phyloP scores from a whole-genome alignment of 1,284 basidiomycete genomes.

The Ceratobasidium theobromae region DNA sequence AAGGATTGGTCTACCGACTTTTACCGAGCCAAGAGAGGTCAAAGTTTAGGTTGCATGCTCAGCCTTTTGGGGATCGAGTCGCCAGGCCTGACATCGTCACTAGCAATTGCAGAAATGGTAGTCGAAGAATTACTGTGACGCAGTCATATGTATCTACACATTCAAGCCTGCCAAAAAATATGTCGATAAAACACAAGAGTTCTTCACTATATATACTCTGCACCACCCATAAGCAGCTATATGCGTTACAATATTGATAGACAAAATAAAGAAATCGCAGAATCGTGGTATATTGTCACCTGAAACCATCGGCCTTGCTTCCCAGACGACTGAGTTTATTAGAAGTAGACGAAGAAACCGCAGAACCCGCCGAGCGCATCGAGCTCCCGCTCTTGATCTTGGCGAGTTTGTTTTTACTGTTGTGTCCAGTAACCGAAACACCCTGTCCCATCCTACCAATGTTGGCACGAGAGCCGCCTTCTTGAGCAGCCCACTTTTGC shows the following conservation, averaged over 20 bases:
- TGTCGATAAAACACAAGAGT: background rate
- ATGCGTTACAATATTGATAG: conserved; percentile 27
- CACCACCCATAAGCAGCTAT: background rate
- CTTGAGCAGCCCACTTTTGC: conserved; percentile 3
- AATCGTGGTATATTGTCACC: background rate
- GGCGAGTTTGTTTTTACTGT: background rate
- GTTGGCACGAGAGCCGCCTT: background rate
- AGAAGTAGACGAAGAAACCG: background rate
- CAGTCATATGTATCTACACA: conserved; percentile 9
- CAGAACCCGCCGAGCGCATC: background rate
- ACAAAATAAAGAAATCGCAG: conserved; percentile 21
- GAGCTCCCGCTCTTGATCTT: background rate
- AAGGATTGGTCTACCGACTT: conserved; percentile 44
- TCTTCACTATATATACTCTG: background rate
- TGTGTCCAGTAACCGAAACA: conserved; percentile 15
- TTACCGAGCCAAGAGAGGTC: background rate
- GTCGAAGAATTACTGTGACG: conserved; percentile 59
- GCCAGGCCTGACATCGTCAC: conserved; percentile 71
- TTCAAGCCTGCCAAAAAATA: background rate
- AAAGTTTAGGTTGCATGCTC: conserved; percentile 1
- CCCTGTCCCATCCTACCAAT: conserved; percentile 2
- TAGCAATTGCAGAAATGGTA: conserved; percentile 72
- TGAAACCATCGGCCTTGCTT: conserved; percentile 2
- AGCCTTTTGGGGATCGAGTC: conserved; percentile 66
- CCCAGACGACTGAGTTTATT: conserved; percentile 20